Evolutionary conservation across 2,329 filamentous ascomycete species (phyloP), one percentile per base, ranked within the genome.

Genomic region (Leptographium wingfieldii): DNA sequence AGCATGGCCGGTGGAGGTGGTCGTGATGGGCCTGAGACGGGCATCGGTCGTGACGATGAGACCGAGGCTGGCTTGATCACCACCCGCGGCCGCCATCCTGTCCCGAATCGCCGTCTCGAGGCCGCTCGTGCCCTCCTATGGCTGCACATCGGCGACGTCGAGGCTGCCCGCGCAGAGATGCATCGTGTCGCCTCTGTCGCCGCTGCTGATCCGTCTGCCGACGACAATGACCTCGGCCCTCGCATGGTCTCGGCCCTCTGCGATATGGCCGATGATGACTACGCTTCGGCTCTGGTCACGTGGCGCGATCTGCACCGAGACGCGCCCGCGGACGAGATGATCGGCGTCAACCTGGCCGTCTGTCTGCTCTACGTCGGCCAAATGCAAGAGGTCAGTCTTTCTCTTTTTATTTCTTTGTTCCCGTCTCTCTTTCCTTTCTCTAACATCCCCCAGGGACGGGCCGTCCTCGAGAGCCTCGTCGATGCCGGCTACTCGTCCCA

Each of bases 261-360:
- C 56, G 80, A 84, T 60, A 90, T 96, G 80, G 86, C 90, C 0
- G 86, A 95, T 65, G 88, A 85, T 0, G 79, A 87, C 27, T 94
- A 89, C 68, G 75, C 78, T 6, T 72, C 76, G 16, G 89, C 91
- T 0, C 73, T 85, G 6, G 68, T 71, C 1, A 76, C 78, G 31
- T 95, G 90, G 86, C 73, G 75, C 25, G 74, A 73, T 3, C 71
- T 81, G 51, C 69, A 69, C 7, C 72, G 72, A 33, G 73, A 70
- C 52, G 69, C 68, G 2, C 65, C 70, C 2, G 70, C 72, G 31
- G 82, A 87, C 61, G 85, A 88, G 65, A 86, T 95, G 78, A 77
- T 90, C 6, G 79, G 80, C 3, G 88, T 95, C 60, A 97, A 97
- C 68, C 75, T 88, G 54, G 91, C 90, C 0, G 89, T 96, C 2